Base-by-base conservation (phyloP, 2,329 filamentous ascomycete genomes). In the Diplocarpon rosae region DNA sequence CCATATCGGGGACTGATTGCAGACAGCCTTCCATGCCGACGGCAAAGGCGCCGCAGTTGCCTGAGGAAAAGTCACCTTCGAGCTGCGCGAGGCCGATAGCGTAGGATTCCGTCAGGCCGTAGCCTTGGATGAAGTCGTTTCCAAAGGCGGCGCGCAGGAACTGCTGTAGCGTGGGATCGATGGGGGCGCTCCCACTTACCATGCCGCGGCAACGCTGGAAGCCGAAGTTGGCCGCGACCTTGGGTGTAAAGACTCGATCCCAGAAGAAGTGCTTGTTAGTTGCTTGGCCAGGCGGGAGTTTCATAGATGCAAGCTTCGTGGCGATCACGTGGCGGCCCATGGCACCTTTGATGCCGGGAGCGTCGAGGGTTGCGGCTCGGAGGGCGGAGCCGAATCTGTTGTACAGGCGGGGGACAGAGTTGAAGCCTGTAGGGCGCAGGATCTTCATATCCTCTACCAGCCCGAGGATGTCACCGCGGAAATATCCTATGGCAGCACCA, bases 21-120 rank as follows among this genome's bases (percentile, higher is more conserved):
- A 95, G 72, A 63, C 89, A 94, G 39, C 81, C 68, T 68, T 98
- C 92, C 8, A 74, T 65, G 48, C 71, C 72, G 7, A 79, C 71
- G 49, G 76, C 72, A 0, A 88, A 72, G 5, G 75, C 78, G 42
- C 92, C 92, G 55, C 90, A 90, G 66, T 88, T 94, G 49, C 87
- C 88, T 4, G 80, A 69, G 8, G 73, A 75, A 60, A 85, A 79
- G 63, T 98, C 92, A 37, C 73, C 73, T 2, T 69, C 63, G 10
- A 76, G 58, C 67, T 96, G 92, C 30, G 78, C 75, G 11, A 82
- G 72, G 16, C 76, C 78, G 27, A 83, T 75, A 35, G 89, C 88
- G 59, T 94, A 95, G 1, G 88, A 85, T 67, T 98, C 92, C 1
- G 92, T 98, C 63, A 98, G 71, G 39, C 92, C 92, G 63, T 90